These are phyloP conservation scores for Linaria vulgaris DNA, from an alignment of 257 asterid species.

Conservation along the genomic window DNA sequence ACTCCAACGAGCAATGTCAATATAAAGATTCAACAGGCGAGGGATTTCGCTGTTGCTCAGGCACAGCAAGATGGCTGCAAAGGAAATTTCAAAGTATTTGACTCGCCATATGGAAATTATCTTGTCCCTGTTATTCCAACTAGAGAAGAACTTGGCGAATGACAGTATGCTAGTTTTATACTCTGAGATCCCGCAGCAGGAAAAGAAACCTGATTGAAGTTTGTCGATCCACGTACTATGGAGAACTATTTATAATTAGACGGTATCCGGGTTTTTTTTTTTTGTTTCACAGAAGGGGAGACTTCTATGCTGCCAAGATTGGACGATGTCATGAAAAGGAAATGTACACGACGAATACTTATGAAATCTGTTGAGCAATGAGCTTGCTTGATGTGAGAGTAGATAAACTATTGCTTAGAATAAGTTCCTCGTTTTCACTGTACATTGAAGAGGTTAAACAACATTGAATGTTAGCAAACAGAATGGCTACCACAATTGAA, in stretches of 20 bases:
- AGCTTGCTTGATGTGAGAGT: no score
- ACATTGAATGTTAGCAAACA: no score
- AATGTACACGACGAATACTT: no score
- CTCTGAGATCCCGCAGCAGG: not conserved
- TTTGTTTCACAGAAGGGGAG: not conserved
- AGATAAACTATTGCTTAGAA: no score
- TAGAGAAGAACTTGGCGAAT: slow-evolving; percentile 56
- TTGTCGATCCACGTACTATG: not conserved
- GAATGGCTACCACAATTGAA: no score
- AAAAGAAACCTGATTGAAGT: slow-evolving; percentile 6
- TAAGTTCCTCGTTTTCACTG: no score
- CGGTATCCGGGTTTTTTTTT: not conserved
- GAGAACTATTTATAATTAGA: not conserved
- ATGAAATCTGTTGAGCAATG: no score
- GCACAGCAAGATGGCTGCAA: slow-evolving; percentile 64
- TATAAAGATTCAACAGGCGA: slow-evolving; percentile 50
- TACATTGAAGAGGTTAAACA: no score
- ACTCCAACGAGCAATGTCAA: slow-evolving; percentile 26
- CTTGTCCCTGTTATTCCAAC: slow-evolving; percentile 82
- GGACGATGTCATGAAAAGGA: not conserved
- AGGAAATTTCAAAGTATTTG: slow-evolving; percentile 58
- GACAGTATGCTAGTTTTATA: slow-evolving; percentile 19
- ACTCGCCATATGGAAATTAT: slow-evolving; percentile 69
- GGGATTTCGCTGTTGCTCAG: slow-evolving; percentile 59
- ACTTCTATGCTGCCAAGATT: not conserved